Conservation (phyloP, 179 eudicot genomes). For the Pouteria campechiana region DNA sequence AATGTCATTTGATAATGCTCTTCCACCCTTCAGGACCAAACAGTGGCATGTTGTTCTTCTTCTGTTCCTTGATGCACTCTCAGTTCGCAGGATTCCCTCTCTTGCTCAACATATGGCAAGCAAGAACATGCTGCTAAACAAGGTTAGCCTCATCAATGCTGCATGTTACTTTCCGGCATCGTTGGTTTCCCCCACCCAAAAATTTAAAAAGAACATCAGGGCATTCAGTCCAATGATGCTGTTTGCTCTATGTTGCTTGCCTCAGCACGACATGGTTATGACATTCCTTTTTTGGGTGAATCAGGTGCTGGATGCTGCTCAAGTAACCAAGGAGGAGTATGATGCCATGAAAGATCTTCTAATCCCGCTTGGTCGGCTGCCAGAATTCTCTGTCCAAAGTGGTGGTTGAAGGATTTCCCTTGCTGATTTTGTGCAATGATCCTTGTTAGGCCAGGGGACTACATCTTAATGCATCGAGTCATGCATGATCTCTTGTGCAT, state of each 20-base stretch:
- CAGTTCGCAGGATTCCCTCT: constrained; percentile 72
- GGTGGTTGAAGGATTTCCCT: too few species aligned
- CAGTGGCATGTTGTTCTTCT: constrained; percentile 86
- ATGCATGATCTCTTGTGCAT: too few species aligned
- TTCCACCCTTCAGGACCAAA: constrained; percentile 67
- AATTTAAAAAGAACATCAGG: too few species aligned
- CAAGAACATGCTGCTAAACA: constrained; percentile 44
- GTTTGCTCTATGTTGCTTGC: too few species aligned
- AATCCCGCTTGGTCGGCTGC: constrained; percentile 71
- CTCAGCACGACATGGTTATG: too few species aligned
- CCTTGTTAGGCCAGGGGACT: too few species aligned
- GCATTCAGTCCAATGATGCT: too few species aligned
- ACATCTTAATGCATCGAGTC: too few species aligned
- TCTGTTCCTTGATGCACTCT: constrained; percentile 76
- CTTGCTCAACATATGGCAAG: constrained; percentile 47
- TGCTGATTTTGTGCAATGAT: too few species aligned
- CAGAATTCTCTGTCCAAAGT: constrained; percentile 48
- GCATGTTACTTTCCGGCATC: neutral
- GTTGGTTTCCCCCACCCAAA: too few species aligned
- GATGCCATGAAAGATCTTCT: constrained; percentile 70
- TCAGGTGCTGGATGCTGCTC: constrained; percentile 65
- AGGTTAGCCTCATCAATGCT: constrained; percentile 26
- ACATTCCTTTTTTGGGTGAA: too few species aligned
- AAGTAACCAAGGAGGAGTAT: constrained; percentile 53
- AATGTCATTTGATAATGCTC: constrained; percentile 76